Base-by-base conservation (phyloP, 108 stramenopile species). In the Cyclotella sp. region DNA sequence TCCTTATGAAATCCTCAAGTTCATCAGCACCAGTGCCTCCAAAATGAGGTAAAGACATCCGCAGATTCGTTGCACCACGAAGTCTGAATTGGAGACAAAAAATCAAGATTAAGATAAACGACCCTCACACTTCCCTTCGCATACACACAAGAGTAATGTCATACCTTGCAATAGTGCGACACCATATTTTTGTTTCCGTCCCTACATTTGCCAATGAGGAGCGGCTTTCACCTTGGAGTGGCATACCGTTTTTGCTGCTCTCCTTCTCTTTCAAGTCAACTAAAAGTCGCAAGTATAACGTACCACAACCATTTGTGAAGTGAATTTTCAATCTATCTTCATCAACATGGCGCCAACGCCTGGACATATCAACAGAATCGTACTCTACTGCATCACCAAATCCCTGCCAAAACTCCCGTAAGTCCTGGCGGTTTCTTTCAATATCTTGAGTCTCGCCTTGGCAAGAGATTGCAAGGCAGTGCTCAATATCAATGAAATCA, bases 291-390 rank as follows among this genome's bases (percentile, higher is more conserved):
- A 95, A 68, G 39, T 81, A 79, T 43, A 95, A 74, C 7, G 86
- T 89, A 22, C 69, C 70, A 42, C 81, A 83, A n/a, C 69, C 70
- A 41, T 76, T 76, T 45, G 71, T 68, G 51, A 77, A 83, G 22
- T 81, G 84, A 39, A 93, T 58, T 67, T 85, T 88, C 52, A 95
- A 68, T 24, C 84, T 82, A 46, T 93, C 91, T 65, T 93, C 89
- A 40, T 88, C 77, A 39, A 84, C 82, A 10, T 76, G 77, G 24
- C 72, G 24, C 94, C 92, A 95, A 34, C 89, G 77, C 43, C 51
- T 47, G 40, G 65, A 67, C 76, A 81, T 73, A n/a, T 60, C 67
- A 11, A 29, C 39, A 39, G 26, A 24, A 22, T 63, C 55, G 18
- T 84, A 78, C 45, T 21, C 72, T 65, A 79, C 40, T 70, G 68